These are phyloP conservation scores for Porcisia deanei DNA, from an alignment of 208 protist species.

Conservation along the genomic window DNA sequence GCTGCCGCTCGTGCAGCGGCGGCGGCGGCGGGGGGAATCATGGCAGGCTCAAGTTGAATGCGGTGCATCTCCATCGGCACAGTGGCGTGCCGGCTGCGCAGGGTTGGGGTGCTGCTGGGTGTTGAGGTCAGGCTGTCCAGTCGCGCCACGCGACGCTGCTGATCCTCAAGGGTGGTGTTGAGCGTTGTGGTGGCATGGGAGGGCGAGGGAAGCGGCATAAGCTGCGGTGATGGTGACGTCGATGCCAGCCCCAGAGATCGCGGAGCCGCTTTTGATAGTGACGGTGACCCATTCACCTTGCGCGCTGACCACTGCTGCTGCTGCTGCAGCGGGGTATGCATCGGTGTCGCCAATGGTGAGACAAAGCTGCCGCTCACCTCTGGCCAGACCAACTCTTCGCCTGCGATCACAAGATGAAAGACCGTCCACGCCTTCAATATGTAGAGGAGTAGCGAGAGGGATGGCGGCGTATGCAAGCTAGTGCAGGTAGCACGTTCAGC, in stretches of 20 bases:
- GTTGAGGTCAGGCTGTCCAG: conserved; percentile 28
- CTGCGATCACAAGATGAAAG: conserved; percentile 37
- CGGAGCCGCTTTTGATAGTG: neutral
- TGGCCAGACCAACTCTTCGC: conserved; percentile 17
- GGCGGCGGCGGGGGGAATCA: neutral
- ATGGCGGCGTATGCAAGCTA: conserved; percentile 25
- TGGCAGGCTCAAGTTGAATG: conserved; percentile 25
- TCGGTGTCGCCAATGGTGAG: neutral
- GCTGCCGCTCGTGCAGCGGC: neutral
- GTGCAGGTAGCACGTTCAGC: conserved; percentile 41
- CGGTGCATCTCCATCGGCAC: conserved; percentile 32
- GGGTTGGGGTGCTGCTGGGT: conserved; percentile 22
- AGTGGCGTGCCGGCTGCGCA: conserved; percentile 30
- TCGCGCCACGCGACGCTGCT: conserved; percentile 33
- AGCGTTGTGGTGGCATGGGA: conserved; percentile 31
- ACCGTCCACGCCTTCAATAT: conserved; percentile 60
- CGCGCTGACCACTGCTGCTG: conserved; percentile 4
- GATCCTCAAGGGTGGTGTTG: conserved; percentile 30
- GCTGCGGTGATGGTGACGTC: conserved; percentile 8
- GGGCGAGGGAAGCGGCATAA: conserved; percentile 22
- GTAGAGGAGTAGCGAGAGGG: conserved; percentile 32
- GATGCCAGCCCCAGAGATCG: neutral
- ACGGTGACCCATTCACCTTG: conserved; percentile 1
- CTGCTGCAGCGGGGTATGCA: neutral
- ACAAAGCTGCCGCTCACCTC: neutral